phyloP scores from a whole-genome alignment of 2,329 filamentous ascomycete species.

The Juglanconis oblonga region DNA sequence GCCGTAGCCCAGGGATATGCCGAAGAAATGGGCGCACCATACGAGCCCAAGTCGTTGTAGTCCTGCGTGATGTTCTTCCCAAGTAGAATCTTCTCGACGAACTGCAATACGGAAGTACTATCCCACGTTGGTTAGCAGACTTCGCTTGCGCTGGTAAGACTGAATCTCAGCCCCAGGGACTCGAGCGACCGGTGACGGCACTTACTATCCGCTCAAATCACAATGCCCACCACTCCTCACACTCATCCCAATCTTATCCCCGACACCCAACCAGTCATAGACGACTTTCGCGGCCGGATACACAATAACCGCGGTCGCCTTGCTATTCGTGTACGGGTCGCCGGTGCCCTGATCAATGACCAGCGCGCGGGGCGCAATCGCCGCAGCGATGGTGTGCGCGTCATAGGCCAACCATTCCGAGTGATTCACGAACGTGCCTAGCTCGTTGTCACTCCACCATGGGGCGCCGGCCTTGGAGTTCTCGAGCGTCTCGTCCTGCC shows the following conservation, averaged over 20 bases:
- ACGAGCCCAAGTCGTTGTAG: slow-evolving; percentile 42
- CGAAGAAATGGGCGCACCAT: slow-evolving; percentile 40
- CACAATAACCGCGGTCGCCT: slow-evolving; percentile 47
- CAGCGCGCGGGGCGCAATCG: slow-evolving; percentile 55
- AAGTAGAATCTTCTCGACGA: slow-evolving; percentile 45
- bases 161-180: slow-evolving; percentile 15
- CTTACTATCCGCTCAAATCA: slow-evolving; percentile 46
- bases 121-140: neutral
- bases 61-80: slow-evolving; percentile 43
- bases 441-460: slow-evolving; percentile 52
- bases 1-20: slow-evolving; percentile 44
- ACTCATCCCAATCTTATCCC: slow-evolving; percentile 47
- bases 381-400: slow-evolving; percentile 56
- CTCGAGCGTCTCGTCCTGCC: slow-evolving; percentile 44
- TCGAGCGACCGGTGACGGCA: slow-evolving; percentile 11
- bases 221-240: slow-evolving; percentile 46
- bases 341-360: slow-evolving; percentile 53
- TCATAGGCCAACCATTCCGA: slow-evolving; percentile 52
- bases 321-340: slow-evolving; percentile 46
- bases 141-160: neutral
- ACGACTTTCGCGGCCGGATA: slow-evolving; percentile 51
- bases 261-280: slow-evolving; percentile 51
- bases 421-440: slow-evolving; percentile 56
- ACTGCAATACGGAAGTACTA: slow-evolving; percentile 44
- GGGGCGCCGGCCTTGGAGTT: slow-evolving; percentile 50